Evolutionary conservation across 2,329 filamentous ascomycete species (phyloP), one percentile per base, ranked within the genome.

Genomic region (Metarhizium humberi): DNA sequence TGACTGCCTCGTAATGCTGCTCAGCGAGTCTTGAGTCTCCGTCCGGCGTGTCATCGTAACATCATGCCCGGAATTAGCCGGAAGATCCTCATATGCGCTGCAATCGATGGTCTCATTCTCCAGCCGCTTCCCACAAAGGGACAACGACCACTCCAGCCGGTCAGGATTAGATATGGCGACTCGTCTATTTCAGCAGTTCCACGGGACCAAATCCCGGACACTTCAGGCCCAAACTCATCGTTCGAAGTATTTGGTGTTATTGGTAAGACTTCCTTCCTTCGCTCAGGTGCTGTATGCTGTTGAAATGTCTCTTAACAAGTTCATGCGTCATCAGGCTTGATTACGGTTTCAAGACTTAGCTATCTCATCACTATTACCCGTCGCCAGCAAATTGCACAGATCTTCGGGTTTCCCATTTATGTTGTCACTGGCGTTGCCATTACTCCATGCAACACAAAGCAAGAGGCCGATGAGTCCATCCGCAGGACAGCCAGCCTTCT

Each of bases 341-440:
- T 99, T 48, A 90, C 85, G 40, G 82, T 97, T 57, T 88, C 91
- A 25, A 87, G 85, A 42, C 81, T 86, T 32, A 88, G 85, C 60
- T 97, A 92, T 70, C 80, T 99, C 6, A 81, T 99, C 56, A 87
- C 90, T 11, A 95, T 99, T 64, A 91, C 87, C 25, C 82, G 85
- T 56, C 88, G 92, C 50, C 82, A 95, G 64, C 89, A 95, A 69
- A 91, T 97, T 51, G 94, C 94, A 3, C 86, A 92, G 60, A 84
- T 97, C 51, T 84, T 86, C 60, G 90, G 90, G 6, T 85, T 82
- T 55, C 86, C 92, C 0, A 77, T 97, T 55, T 99, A 95, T 69
- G 85, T 90, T 43, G 83, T 96, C 57, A 94, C 88, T 47, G 90
- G 95, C 62, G 88, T 97, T 36, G 87, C 90, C 6, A 75, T 97